Evolutionary conservation across 768 basidiomycete species (phyloP), one percentile per base, ranked within the genome.

Genomic region (Lentinus brumalis): DNA sequence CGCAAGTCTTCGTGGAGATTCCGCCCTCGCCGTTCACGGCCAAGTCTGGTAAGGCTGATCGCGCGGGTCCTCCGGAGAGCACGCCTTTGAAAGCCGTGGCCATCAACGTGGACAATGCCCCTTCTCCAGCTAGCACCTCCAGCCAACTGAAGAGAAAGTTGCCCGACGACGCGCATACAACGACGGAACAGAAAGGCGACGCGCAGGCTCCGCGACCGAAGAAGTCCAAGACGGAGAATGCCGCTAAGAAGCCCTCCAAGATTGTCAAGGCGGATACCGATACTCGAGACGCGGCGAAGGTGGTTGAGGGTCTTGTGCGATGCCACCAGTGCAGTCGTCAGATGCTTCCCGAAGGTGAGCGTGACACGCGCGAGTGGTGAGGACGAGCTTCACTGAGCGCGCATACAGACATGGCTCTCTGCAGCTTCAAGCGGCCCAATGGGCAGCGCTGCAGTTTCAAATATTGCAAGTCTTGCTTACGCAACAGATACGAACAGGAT

Each of bases 291-390:
- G 46, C 46, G 12, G 26, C 14, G 9, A 31, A 52, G 5, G 50
- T 55, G 21, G 65, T 64, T 11, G 59, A 75, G 18, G 73, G 76
- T 68, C 78, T 70, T 50, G 72, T 83, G 52, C 83, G 86, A 64
- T 92, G 91, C 64, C 91, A 91, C 70, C 89, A 91, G 67, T 91
- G 91, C 72, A 79, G 78, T 62, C 81, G 80, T 69, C 88, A 86
- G 65, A 83, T 84, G 53, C 84, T 84, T 64, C 68, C 71, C 31
- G 68, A 74, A 49, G 74, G 89, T 87, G 49, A 53, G 79, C 68
- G 18, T 14, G 32, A 16, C 4, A 38, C 30, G 31, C 21, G 14
- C 46, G 38, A 31, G 30, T 9, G n/a, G 9, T 7, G 1, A 11
- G 39, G 6, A 4, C 46, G 11, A 46, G 41, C 31, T 56, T 67